Evolutionary conservation across 2,329 filamentous ascomycete genomes (phyloP).

Genomic region (Colletotrichum camelliae): DNA sequence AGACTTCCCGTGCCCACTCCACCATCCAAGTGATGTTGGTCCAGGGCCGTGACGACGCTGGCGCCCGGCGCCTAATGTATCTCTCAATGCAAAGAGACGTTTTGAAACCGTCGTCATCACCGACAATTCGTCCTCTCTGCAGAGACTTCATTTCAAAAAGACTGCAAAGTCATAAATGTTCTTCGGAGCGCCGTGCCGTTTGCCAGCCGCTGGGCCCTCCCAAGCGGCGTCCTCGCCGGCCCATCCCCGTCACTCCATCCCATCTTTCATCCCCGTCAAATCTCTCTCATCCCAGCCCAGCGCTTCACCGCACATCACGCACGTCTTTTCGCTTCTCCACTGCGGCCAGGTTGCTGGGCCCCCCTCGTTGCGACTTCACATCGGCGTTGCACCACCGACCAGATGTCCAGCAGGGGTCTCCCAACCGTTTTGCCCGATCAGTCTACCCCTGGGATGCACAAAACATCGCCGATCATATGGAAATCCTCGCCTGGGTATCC

Average conservation of each 20-base stretch:
- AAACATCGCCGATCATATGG: conserved; percentile 8
- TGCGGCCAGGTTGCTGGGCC: not conserved
- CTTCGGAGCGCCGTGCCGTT: not conserved
- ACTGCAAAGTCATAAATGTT: not conserved
- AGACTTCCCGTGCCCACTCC: conserved; percentile 13
- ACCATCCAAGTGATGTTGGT: not conserved
- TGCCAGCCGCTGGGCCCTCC: not conserved
- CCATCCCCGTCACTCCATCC: not conserved
- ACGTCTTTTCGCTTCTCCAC: not conserved
- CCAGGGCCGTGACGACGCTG: not conserved
- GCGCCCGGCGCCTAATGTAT: not conserved
- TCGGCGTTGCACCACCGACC: not conserved
- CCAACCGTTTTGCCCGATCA: conserved; percentile 4
- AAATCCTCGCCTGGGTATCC: conserved; percentile 5
- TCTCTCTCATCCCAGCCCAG: not conserved
- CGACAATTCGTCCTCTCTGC: not conserved
- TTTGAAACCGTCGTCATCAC: not conserved
- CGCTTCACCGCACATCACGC: conserved; percentile 18
- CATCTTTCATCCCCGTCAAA: not conserved
- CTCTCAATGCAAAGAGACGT: not conserved
- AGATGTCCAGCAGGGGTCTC: not conserved
- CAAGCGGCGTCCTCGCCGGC: not conserved
- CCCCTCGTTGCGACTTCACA: not conserved
- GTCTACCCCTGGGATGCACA: not conserved
- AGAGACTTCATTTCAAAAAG: not conserved